These are phyloP conservation scores for Rosa persica DNA, from an alignment of 306 rosid genomes.

Conservation along the genomic window DNA sequence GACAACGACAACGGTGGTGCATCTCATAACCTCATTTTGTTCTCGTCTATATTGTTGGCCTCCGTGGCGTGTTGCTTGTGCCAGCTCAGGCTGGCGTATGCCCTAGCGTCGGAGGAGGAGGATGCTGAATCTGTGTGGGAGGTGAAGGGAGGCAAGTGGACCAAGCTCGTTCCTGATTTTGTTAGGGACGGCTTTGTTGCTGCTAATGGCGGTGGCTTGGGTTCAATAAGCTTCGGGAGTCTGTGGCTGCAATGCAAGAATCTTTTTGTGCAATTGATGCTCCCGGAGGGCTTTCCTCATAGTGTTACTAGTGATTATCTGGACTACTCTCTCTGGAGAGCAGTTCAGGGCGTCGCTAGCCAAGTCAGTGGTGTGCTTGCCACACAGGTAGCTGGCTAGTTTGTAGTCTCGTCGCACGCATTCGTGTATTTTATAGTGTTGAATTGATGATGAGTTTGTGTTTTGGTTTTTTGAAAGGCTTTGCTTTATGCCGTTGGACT, in stretches of 20 bases:
- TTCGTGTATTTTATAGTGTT: background rate
- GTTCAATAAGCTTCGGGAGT: slow-evolving; percentile 20
- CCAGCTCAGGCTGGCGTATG: slow-evolving; percentile 54
- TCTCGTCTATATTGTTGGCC: slow-evolving; percentile 37
- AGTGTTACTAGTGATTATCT: slow-evolving; percentile 81
- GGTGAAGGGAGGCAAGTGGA: slow-evolving; percentile 80
- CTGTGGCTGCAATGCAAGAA: slow-evolving; percentile 48
- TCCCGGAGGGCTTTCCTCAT: slow-evolving; percentile 86
- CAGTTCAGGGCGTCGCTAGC: slow-evolving; percentile 88
- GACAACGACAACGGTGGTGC: background rate
- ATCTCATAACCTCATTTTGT: slow-evolving; percentile 33
- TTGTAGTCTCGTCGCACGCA: background rate
- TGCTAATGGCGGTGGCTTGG: slow-evolving; percentile 21
- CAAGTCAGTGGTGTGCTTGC: slow-evolving; percentile 90
- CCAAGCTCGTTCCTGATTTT: slow-evolving; percentile 45
- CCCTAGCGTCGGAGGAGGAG: slow-evolving; percentile 42
- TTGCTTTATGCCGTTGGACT: slow-evolving; percentile 93
- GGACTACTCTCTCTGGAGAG: slow-evolving; percentile 92
- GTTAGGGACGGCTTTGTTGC: slow-evolving; percentile 49
- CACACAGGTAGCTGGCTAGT: slow-evolving; percentile 42
- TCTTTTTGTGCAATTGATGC: slow-evolving; percentile 60
- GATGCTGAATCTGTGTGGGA: slow-evolving; percentile 49
- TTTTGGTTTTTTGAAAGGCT: slow-evolving; percentile 25
- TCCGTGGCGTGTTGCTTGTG: slow-evolving; percentile 44
- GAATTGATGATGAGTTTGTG: background rate